Conservation (phyloP, 208 protist species). For the Leishmania tarentolae region DNA sequence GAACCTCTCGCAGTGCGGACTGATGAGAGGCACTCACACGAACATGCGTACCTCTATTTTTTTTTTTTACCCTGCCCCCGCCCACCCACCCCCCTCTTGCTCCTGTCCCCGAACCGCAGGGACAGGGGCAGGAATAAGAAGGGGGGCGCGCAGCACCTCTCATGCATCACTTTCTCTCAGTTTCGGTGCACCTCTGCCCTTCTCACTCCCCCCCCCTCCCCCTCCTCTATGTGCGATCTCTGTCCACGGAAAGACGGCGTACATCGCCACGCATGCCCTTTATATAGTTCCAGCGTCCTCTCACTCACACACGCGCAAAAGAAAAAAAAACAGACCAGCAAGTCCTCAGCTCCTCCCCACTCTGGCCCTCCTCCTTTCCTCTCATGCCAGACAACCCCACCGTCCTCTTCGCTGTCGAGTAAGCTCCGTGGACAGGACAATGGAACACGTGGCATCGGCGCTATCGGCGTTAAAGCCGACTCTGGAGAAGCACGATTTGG, state of each 20-base stretch:
- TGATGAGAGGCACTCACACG: neutral
- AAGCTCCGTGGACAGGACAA: neutral
- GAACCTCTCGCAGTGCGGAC: neutral
- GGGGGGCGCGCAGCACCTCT: neutral
- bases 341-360: too few relatives aligned
- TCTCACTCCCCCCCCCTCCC: neutral
- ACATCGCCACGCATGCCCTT: too few relatives aligned
- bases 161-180: neutral
- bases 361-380: neutral
- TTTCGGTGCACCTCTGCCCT: neutral
- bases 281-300: neutral
- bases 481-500: conserved; percentile 22
- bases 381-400: neutral
- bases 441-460: conserved; percentile 19
- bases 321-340: neutral
- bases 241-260: too few relatives aligned
- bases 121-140: too few relatives aligned
- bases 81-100: too few relatives aligned
- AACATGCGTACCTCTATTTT: neutral
- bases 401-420: neutral
- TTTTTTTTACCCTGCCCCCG: too few relatives aligned
- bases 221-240: neutral
- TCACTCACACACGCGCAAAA: neutral
- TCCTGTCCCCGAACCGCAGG: too few relatives aligned
- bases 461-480: conserved; percentile 20